These are phyloP conservation scores for Penicillium coffeae DNA, from an alignment of 495 filamentous ascomycete species.

Conservation along the genomic window DNA sequence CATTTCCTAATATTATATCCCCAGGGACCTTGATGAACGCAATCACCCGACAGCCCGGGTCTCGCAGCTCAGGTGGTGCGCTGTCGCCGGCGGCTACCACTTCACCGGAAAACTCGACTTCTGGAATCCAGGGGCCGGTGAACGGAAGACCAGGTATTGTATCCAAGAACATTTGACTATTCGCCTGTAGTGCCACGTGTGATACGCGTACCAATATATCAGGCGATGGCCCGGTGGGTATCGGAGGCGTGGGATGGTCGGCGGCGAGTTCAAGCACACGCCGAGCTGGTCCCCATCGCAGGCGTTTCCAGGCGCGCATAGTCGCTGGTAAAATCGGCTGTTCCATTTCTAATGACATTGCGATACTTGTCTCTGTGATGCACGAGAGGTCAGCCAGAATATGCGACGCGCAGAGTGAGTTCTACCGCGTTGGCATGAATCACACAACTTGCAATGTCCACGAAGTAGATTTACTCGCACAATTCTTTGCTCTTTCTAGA, in stretches of 20 bases:
- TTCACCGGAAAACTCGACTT: constrained; percentile 18
- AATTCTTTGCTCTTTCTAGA: too few relatives aligned
- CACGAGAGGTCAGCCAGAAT: too few relatives aligned
- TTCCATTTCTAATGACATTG: too few relatives aligned
- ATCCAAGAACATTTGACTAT: constrained; percentile 7
- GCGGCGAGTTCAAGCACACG: constrained; percentile 4
- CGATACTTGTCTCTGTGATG: too few relatives aligned
- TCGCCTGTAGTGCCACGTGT: constrained; percentile 16
- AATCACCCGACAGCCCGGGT: constrained; percentile 12
- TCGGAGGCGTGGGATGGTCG: constrained; percentile 6
- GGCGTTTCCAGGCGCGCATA: constrained; percentile 16
- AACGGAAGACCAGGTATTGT: constrained; percentile 10
- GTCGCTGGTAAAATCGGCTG: too few relatives aligned
- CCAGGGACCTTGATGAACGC: constrained; percentile 12
- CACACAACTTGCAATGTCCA: too few relatives aligned
- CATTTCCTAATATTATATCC: constrained; percentile 6
- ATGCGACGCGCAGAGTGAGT: too few relatives aligned
- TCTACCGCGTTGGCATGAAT: too few relatives aligned
- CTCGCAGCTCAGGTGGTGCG: constrained; percentile 11
- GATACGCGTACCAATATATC: constrained; percentile 20
- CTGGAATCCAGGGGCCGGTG: constrained; percentile 13
- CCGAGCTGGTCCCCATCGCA: constrained; percentile 5
- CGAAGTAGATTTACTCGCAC: too few relatives aligned
- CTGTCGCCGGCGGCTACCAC: constrained; percentile 11
- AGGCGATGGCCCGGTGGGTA: constrained; percentile 5